phyloP scores from a whole-genome alignment of 352 stramenopile species.

The Nothophytophthora sp. region DNA sequence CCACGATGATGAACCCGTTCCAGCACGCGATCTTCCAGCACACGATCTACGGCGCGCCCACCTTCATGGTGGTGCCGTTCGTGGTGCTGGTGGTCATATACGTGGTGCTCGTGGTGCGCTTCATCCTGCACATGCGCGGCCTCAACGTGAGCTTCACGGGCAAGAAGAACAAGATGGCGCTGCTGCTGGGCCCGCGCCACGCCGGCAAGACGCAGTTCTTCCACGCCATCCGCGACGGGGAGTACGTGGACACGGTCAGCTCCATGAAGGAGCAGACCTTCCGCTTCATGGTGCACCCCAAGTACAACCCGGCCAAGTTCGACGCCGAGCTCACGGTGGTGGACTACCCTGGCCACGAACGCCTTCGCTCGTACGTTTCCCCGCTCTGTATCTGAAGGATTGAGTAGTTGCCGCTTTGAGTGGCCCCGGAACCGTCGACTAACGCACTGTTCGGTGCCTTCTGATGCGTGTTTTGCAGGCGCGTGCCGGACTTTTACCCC shows the following conservation, averaged over 20 bases:
- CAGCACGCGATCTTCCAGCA: slow-evolving; percentile 50
- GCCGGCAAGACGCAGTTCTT: slow-evolving; percentile 86
- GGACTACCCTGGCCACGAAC: slow-evolving; percentile 84
- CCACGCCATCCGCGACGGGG: slow-evolving; percentile 70
- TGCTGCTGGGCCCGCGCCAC: slow-evolving; percentile 66
- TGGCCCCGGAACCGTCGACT: not conserved
- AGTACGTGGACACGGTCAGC: slow-evolving; percentile 73
- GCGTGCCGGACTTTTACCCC: slow-evolving; percentile 75
- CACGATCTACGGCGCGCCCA: slow-evolving; percentile 60
- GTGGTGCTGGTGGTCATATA: slow-evolving; percentile 45
- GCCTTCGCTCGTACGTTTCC: slow-evolving; percentile 61
- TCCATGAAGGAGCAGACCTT: slow-evolving; percentile 85
- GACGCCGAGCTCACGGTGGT: slow-evolving; percentile 69
- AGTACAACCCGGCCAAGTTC: slow-evolving; percentile 74
- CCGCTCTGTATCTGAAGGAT: slow-evolving; percentile 1
- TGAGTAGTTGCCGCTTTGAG: not conserved
- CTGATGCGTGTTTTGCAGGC: slow-evolving; percentile 31
- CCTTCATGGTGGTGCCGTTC: slow-evolving; percentile 59
- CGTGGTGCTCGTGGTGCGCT: slow-evolving; percentile 56
- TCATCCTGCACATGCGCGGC: slow-evolving; percentile 67
- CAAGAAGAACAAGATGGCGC: slow-evolving; percentile 74
- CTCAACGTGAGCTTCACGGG: slow-evolving; percentile 64
- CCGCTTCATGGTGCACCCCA: slow-evolving; percentile 63
- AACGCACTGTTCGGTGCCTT: not conserved
- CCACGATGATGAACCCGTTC: slow-evolving; percentile 22